A percentile compares a stretch with the other conserved stretches of the same genome.
Evolutionary conservation across 2,329 filamentous ascomycete genomes (phyloP).

Genomic region (Aphanocladium album): DNA sequence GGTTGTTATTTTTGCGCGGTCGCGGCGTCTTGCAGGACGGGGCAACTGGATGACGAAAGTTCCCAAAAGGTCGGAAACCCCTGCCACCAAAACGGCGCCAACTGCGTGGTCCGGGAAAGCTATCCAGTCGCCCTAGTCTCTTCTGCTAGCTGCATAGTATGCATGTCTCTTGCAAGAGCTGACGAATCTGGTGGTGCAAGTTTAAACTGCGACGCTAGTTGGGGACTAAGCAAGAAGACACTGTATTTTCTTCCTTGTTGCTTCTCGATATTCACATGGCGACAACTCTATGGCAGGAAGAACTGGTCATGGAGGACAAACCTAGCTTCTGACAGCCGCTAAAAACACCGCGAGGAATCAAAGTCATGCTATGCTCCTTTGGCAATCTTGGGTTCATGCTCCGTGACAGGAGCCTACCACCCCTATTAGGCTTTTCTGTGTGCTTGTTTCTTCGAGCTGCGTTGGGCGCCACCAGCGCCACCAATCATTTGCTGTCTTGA

Average conservation of each 20-base stretch:
- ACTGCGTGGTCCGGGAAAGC: neutral
- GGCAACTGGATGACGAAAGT: constrained; percentile 2
- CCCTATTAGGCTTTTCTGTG: neutral
- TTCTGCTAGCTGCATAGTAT: neutral
- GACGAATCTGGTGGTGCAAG: neutral
- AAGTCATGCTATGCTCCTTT: neutral
- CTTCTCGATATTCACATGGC: no score
- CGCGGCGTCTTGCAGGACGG: neutral
- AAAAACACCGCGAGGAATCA: no score
- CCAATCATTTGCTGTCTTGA: neutral
- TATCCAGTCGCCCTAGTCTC: neutral
- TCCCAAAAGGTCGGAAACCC: neutral
- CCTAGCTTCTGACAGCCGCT: no score
- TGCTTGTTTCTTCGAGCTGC: neutral
- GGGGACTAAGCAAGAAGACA: no score
- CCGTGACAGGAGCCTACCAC: no score
- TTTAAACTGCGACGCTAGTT: no score
- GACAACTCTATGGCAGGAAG: no score
- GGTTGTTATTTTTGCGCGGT: neutral
- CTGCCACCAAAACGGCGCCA: neutral
- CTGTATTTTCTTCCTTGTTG: no score
- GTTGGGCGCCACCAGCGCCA: constrained; percentile 5
- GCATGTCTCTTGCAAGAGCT: neutral
- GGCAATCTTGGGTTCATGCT: neutral
- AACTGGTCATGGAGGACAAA: no score